phyloP scores from a whole-genome alignment of 2,329 filamentous ascomycete species.

The Thelonectria olida region DNA sequence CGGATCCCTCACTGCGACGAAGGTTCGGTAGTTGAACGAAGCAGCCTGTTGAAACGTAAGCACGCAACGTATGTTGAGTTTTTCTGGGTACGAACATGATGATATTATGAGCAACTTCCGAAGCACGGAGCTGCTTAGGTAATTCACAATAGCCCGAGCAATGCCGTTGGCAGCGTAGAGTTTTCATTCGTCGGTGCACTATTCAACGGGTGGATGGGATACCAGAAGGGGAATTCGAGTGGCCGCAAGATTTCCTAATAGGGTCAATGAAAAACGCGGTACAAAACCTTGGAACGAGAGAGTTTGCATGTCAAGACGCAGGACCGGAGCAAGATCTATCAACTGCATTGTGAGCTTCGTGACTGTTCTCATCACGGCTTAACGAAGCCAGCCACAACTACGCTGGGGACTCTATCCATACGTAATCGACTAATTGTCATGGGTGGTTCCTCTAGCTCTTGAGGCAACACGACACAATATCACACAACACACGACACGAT shows the following conservation, averaged over 20 bases:
- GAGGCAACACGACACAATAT: constrained; percentile 18
- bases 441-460: background rate
- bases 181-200: background rate
- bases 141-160: background rate
- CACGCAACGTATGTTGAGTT: background rate
- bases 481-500: constrained; percentile 28
- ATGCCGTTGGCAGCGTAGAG: background rate
- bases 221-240: no score
- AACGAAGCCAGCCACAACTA: no score
- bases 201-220: background rate
- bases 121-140: no score
- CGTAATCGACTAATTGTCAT: background rate
- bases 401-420: background rate
- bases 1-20: constrained; percentile 24
- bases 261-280: background rate
- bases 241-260: background rate
- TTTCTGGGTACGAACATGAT: background rate
- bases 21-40: constrained; percentile 35
- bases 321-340: no score
- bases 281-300: no score
- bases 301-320: no score
- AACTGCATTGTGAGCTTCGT: background rate
- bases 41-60: background rate
- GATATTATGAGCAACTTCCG: background rate
- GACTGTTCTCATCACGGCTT: background rate